These are phyloP conservation scores for Globisporangium solare DNA, from an alignment of 352 stramenopile species.

Conservation along the genomic window DNA sequence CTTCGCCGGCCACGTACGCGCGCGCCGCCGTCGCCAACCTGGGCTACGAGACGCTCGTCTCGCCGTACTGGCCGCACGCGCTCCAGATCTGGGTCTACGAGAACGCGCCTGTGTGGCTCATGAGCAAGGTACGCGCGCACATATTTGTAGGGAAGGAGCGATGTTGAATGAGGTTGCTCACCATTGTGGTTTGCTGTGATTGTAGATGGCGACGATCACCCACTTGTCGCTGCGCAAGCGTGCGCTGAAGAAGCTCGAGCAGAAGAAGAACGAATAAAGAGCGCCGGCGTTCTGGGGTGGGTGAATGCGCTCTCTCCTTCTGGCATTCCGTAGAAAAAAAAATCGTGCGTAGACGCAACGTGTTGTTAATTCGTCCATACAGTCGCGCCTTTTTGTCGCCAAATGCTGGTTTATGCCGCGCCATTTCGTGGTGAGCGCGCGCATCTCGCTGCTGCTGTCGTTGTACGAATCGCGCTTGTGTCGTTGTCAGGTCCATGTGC, in stretches of 20 bases:
- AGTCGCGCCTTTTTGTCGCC: no score
- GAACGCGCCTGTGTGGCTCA: slow-evolving; percentile 80
- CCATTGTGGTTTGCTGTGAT: not conserved
- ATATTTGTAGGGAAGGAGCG: no score
- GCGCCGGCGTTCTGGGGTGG: no score
- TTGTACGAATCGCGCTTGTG: no score
- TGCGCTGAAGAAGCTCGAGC: slow-evolving; percentile 82
- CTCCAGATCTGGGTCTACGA: slow-evolving; percentile 95
- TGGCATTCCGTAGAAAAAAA: not conserved
- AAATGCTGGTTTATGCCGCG: no score
- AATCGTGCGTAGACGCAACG: not conserved
- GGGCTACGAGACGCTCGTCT: slow-evolving; percentile 90
- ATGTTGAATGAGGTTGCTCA: slow-evolving; percentile 4
- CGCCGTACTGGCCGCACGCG: slow-evolving; percentile 95
- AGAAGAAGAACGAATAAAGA: slow-evolving; percentile 81
- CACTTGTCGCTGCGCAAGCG: slow-evolving; percentile 81
- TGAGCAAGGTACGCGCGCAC: slow-evolving; percentile 48
- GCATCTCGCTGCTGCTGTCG: no score
- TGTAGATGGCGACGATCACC: slow-evolving; percentile 62
- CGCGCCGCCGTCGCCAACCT: slow-evolving; percentile 90
- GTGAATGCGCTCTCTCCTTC: no score
- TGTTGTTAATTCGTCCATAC: no score
- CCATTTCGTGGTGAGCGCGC: no score
- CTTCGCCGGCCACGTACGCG: slow-evolving; percentile 89
- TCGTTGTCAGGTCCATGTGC: no score